phyloP scores from a whole-genome alignment of 495 filamentous ascomycete genomes.

The Oleoguttula mirabilis region DNA sequence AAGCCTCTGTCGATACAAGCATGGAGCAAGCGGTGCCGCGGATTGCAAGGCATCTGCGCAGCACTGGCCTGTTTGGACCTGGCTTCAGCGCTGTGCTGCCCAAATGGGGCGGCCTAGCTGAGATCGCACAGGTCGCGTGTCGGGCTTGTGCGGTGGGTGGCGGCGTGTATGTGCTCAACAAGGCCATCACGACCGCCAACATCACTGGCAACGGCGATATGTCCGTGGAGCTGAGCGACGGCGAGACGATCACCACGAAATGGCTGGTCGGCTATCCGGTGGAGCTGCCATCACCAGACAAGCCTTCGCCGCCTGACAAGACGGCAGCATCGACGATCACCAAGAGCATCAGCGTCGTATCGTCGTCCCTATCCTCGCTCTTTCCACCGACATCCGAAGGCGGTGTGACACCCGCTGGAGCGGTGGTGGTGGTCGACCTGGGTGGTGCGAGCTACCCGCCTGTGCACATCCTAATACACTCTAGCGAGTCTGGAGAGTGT shows the following conservation, averaged over 20 bases:
- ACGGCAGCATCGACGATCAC: slow-evolving; percentile 15
- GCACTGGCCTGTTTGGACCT: slow-evolving; percentile 73
- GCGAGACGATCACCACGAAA: slow-evolving; percentile 45
- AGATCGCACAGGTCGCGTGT: slow-evolving; percentile 85
- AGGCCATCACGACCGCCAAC: slow-evolving; percentile 35
- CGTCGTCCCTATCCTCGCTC: slow-evolving; percentile 49
- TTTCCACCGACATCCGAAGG: slow-evolving; percentile 67
- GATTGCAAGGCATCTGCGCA: slow-evolving; percentile 70
- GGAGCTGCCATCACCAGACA: slow-evolving; percentile 6
- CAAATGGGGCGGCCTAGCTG: slow-evolving; percentile 87
- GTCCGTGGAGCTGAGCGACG: slow-evolving; percentile 45
- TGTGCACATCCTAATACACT: slow-evolving; percentile 65
- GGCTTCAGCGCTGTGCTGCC: slow-evolving; percentile 77
- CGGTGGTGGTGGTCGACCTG: slow-evolving; percentile 58
- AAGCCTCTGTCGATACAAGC: slow-evolving; percentile 41
- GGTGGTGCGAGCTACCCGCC: slow-evolving; percentile 36
- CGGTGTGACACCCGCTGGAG: slow-evolving; percentile 58
- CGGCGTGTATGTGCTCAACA: slow-evolving; percentile 73
- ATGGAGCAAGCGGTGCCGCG: slow-evolving; percentile 53
- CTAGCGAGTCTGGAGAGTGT: slow-evolving; percentile 81
- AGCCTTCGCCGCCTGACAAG: slow-evolving; percentile 22
- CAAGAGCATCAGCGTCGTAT: slow-evolving; percentile 49
- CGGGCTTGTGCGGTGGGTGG: slow-evolving; percentile 88
- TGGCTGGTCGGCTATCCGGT: slow-evolving; percentile 39
- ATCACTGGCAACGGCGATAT: neutral